Percentiles rank a stretch among this genome's conserved stretches.
Evolutionary conservation across 2,329 filamentous ascomycete genomes (phyloP).

Genomic region (Cladobotryum mycophilum): DNA sequence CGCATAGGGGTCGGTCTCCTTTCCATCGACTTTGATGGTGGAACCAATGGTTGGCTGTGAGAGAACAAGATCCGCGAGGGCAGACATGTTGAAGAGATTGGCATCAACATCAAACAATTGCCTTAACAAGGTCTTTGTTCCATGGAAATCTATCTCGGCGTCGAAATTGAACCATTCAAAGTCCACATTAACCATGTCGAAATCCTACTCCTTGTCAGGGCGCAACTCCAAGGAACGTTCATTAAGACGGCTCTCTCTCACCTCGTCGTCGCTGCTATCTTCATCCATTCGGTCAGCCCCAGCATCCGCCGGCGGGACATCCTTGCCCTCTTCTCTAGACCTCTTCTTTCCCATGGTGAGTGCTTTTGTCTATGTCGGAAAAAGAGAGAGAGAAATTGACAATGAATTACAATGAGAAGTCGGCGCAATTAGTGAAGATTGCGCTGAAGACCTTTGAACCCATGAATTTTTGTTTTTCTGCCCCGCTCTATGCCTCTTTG

Average conservation of each 20-base stretch:
- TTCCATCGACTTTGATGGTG: slow-evolving; percentile 94
- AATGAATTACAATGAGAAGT: neutral
- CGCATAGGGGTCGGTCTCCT: slow-evolving; percentile 86
- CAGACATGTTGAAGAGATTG: slow-evolving; percentile 79
- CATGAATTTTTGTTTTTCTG: slow-evolving; percentile 13
- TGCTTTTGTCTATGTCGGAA: neutral
- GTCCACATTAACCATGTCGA: slow-evolving; percentile 88
- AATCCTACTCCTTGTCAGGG: slow-evolving; percentile 52
- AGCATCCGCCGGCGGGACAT: slow-evolving; percentile 33
- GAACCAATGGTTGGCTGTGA: slow-evolving; percentile 84
- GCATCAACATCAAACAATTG: slow-evolving; percentile 90
- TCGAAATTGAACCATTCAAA: slow-evolving; percentile 99
- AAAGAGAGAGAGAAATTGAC: neutral
- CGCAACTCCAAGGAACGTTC: neutral
- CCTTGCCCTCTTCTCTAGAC: slow-evolving; percentile 41
- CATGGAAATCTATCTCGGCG: slow-evolving; percentile 85
- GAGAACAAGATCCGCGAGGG: slow-evolving; percentile 77
- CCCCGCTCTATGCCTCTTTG: slow-evolving; percentile 36
- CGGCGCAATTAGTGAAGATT: neutral
- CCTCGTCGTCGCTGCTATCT: slow-evolving; percentile 50
- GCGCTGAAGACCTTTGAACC: slow-evolving; percentile 8
- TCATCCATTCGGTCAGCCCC: slow-evolving; percentile 45
- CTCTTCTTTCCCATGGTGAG: slow-evolving; percentile 45
- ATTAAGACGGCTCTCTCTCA: slow-evolving; percentile 21
- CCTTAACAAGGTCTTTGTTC: slow-evolving; percentile 79